Percentiles rank a stretch among this genome's conserved stretches.
Evolutionary conservation across 2,329 filamentous ascomycete species (phyloP).

Genomic region (Epichloe amarillans): DNA sequence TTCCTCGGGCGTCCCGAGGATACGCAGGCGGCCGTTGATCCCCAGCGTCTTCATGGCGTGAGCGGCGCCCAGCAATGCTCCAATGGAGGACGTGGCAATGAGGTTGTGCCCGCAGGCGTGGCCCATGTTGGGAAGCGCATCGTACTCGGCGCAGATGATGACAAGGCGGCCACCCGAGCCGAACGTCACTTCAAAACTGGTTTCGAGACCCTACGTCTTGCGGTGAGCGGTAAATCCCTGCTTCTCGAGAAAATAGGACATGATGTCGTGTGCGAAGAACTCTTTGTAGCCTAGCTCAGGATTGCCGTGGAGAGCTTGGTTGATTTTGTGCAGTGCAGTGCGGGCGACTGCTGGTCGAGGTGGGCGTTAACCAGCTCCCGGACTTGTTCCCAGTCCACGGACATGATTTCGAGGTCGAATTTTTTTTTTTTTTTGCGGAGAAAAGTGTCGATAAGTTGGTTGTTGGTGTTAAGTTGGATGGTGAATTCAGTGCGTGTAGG

Average conservation of each 20-base stretch:
- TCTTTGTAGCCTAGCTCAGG: conserved; percentile 19
- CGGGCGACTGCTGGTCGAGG: not conserved
- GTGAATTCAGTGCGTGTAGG: too few relatives aligned
- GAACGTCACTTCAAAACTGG: conserved; percentile 18
- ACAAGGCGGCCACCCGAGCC: conserved; percentile 19
- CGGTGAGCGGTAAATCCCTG: conserved; percentile 16
- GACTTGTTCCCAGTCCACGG: conserved; percentile 1
- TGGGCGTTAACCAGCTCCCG: not conserved
- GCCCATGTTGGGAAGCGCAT: conserved; percentile 31
- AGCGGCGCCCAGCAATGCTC: conserved; percentile 24
- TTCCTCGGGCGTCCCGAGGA: conserved; percentile 29
- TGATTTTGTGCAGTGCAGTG: not conserved
- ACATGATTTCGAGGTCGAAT: not conserved
- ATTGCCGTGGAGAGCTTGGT: conserved; percentile 9
- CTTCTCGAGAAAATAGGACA: conserved; percentile 10
- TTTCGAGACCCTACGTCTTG: conserved; percentile 19
- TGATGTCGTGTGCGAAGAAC: conserved; percentile 15
- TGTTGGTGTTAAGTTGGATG: not conserved
- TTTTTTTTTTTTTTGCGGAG: too few relatives aligned
- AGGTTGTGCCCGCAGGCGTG: conserved; percentile 33
- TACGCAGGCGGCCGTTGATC: conserved; percentile 20
- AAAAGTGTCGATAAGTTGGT: not conserved
- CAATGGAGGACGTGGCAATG: conserved; percentile 26
- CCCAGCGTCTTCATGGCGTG: conserved; percentile 17
- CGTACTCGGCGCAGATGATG: conserved; percentile 27